phyloP scores from a whole-genome alignment of 2,329 filamentous ascomycete genomes.

The Zalaria sp. region DNA sequence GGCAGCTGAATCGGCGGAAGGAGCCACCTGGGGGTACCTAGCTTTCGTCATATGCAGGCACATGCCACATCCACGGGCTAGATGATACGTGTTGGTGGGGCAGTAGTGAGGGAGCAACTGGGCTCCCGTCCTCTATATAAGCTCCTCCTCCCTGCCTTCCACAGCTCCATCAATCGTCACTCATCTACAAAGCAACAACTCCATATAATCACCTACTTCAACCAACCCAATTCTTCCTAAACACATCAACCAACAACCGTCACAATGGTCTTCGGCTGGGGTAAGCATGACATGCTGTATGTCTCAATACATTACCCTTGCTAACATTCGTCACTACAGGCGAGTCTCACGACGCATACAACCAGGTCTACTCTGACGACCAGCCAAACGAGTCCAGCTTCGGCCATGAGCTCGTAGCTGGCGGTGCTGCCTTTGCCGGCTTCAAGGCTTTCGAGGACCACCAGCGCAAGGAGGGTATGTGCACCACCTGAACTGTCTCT shows the following conservation, averaged over 20 bases:
- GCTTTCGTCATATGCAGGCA: too few relatives aligned
- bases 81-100: neutral
- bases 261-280: conserved; percentile 31
- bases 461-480: conserved; percentile 52
- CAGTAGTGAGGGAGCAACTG: neutral
- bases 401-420: conserved; percentile 61
- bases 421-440: conserved; percentile 63
- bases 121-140: conserved; percentile 4
- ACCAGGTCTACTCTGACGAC: conserved; percentile 37
- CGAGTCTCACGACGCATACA: conserved; percentile 38
- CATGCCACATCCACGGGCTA: too few relatives aligned
- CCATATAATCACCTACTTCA: conserved; percentile 1
- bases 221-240: neutral
- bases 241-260: conserved; percentile 2
- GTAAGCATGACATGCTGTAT: conserved; percentile 11
- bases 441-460: conserved; percentile 69
- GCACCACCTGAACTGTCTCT: neutral
- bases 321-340: conserved; percentile 20
- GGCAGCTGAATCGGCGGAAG: too few relatives aligned
- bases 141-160: conserved; percentile 23
- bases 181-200: conserved; percentile 1
- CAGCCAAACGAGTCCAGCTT: conserved; percentile 46
- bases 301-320: neutral
- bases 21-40: too few relatives aligned
- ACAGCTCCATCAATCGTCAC: conserved; percentile 1